Base-by-base conservation (phyloP, 192 early-diverging fungal genomes). In the Physocladia obscura region DNA sequence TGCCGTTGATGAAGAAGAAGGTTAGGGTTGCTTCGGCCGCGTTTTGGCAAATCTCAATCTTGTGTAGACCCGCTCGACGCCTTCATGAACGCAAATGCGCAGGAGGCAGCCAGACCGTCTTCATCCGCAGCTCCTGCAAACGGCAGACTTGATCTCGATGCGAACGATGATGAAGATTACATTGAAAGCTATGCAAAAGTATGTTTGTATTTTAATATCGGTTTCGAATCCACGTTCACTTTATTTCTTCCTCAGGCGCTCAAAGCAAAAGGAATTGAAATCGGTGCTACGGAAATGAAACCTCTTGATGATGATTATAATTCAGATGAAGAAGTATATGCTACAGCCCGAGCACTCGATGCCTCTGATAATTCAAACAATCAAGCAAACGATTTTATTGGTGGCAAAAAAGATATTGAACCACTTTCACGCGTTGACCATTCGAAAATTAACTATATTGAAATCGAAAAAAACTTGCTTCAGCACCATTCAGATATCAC, bases 261-360 rank as follows among this genome's bases (percentile, higher is more conserved):
- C 89, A 87, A 88, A 64, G 81, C 81, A 37, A 88, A 88, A 50
- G 91, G 91, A 15, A 75, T 93, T 40, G 83, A 82, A 22, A 81
- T 92, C 39, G 92, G 92, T n/a, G 44, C 70, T 76, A 77, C 40
- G 71, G 81, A 60, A 80, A 21, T 82, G 71, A 83, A 85, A 76
- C 62, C 47, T 13, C 26, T 39, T 19, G 35, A 19, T n/a, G 54
- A 68, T 49, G 52, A 56, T 31, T 74, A 62, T 36, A 74, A 73
- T 44, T 91, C 89, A 48, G 92, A 93, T 64, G 92, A 92, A 61
- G 91, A 92, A 74, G 92, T 93, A 1, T 93, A 93, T 75, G 87
- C 89, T 2, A 87, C 92, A 21, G 92, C 91, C 2, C 74, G 83
- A 11, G 90, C 89, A 29, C 71, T 92, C 21, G 69, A 64, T 13